Evolutionary conservation across 2,329 filamentous ascomycete species (phyloP).

Genomic region (Neoscytalidium dimidiatum): DNA sequence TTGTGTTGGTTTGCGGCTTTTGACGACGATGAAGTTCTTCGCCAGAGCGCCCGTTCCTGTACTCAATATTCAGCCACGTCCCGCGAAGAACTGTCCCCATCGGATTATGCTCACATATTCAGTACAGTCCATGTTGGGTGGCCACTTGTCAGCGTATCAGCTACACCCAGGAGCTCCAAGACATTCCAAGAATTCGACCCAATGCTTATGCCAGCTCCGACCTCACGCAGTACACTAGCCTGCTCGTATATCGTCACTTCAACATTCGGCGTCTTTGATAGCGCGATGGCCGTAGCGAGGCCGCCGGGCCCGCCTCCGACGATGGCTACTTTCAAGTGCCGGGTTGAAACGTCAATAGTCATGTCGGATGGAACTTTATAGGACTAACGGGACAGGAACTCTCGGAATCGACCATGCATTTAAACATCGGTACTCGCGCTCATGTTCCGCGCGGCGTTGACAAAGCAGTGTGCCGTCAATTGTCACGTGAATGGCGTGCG

Average conservation of each 20-base stretch:
- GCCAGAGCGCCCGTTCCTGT: slow-evolving; percentile 37
- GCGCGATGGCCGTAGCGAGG: slow-evolving; percentile 24
- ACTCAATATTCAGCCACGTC: not conserved
- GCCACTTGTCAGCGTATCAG: slow-evolving; percentile 32
- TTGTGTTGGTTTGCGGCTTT: not conserved
- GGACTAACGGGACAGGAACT: not conserved
- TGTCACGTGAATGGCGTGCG: slow-evolving; percentile 24
- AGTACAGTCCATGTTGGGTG: slow-evolving; percentile 35
- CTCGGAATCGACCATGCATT: not conserved
- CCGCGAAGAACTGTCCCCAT: not conserved
- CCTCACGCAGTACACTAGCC: slow-evolving; percentile 35
- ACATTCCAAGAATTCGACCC: slow-evolving; percentile 45
- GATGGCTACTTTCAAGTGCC: slow-evolving; percentile 30
- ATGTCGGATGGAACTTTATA: slow-evolving; percentile 4
- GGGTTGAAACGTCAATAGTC: slow-evolving; percentile 18
- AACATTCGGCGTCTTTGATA: slow-evolving; percentile 29
- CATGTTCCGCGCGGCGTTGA: slow-evolving; percentile 20
- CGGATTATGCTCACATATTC: slow-evolving; percentile 29
- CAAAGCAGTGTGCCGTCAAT: slow-evolving; percentile 23
- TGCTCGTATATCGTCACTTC: slow-evolving; percentile 39
- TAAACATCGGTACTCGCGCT: not conserved
- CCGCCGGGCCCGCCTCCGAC: slow-evolving; percentile 27
- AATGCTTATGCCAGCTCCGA: slow-evolving; percentile 22
- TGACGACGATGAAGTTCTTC: slow-evolving; percentile 29
- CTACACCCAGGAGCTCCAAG: slow-evolving; percentile 48